Evolutionary conservation across 2,329 filamentous ascomycete species (phyloP), one percentile per base, ranked within the genome.

Genomic region (Penicillium vulpinum): DNA sequence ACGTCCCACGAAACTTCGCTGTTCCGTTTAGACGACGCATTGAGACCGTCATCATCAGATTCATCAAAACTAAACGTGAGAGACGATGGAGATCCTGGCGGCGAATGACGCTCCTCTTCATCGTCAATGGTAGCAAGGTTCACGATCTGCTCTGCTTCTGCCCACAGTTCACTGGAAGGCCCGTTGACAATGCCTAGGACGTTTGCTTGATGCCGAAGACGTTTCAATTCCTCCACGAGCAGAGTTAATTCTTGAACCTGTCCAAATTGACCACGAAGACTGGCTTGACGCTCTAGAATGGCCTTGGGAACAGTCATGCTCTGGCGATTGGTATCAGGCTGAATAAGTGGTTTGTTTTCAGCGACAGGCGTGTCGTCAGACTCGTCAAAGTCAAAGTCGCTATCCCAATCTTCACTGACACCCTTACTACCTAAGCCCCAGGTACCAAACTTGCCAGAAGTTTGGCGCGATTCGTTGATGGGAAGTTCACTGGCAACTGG

Each of bases 341-440:
- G 66, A 38, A 47, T 59, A n/a, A 65, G 58, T 29, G 68, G 64
- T 33, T 62, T 60, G 75, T 70, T 78, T 79, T 83, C 72, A 46
- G 69, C 71, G 44, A 77, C 71, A 22, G 75, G 50, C 24, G 58
- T 67, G 24, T 82, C 79, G 26, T 78, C 74, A 13, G 75, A 69
- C 46, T 85, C 83, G 22, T 83, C 82, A 69, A 88, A 87, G 55
- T 87, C 85, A 65, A 88, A 88, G 66, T 88, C 85, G 51, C 85
- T 85, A 65, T 88, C 85, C 85, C 85, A 88, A 67, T 88, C 85
- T 68, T 88, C 85, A 24, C 82, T 87, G 22, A 85, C 84, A 45
- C 82, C 85, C 66, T 88, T 88, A 69, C 80, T 85, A 18, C 85
- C 85, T 29, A 87, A 76, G n/a, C 84, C 83, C 85, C 85, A 88